A percentile compares a stretch with the other conserved stretches of the same genome.
These are phyloP conservation scores for Exutisphaerella laricina DNA, from an alignment of 2,329 filamentous ascomycete species.

Conservation along the genomic window DNA sequence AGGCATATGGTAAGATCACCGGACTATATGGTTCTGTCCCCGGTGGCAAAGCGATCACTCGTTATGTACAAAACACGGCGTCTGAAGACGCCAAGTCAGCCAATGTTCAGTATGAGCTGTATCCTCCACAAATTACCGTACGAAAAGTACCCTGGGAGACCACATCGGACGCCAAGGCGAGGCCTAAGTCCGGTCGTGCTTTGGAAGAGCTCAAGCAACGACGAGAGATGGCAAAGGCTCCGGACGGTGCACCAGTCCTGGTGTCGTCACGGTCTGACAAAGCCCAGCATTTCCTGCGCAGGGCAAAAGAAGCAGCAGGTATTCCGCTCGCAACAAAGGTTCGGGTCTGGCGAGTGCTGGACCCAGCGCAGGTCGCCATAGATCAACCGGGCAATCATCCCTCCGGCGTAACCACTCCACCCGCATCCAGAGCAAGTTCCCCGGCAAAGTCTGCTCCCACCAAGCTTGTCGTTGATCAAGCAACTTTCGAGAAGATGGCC, in stretches of 20 bases:
- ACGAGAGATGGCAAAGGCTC: slow-evolving; percentile 10
- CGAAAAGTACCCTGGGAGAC: slow-evolving; percentile 67
- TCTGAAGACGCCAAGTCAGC: slow-evolving; percentile 46
- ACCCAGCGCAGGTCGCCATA: slow-evolving; percentile 33
- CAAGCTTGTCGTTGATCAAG: slow-evolving; percentile 56
- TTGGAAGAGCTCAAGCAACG: slow-evolving; percentile 18
- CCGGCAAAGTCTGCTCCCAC: slow-evolving; percentile 40
- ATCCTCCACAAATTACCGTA: slow-evolving; percentile 78
- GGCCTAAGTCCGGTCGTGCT: not conserved
- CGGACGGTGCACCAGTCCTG: slow-evolving; percentile 57
- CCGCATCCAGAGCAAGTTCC: slow-evolving; percentile 40
- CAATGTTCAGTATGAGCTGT: slow-evolving; percentile 75
- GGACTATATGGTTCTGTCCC: slow-evolving; percentile 75
- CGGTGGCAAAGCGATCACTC: slow-evolving; percentile 62
- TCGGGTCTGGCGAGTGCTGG: slow-evolving; percentile 64
- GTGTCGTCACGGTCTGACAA: slow-evolving; percentile 65
- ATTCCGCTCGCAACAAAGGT: slow-evolving; percentile 69
- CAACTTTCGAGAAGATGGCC: slow-evolving; percentile 57
- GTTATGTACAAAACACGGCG: slow-evolving; percentile 71
- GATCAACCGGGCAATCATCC: slow-evolving; percentile 21
- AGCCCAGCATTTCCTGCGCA: slow-evolving; percentile 69
- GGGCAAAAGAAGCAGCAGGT: slow-evolving; percentile 62
- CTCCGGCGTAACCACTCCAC: slow-evolving; percentile 41
- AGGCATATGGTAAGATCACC: slow-evolving; percentile 75
- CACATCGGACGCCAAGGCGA: slow-evolving; percentile 7